These are phyloP conservation scores for Peronospora tabacina DNA, from an alignment of 352 stramenopile genomes.

Conservation along the genomic window DNA sequence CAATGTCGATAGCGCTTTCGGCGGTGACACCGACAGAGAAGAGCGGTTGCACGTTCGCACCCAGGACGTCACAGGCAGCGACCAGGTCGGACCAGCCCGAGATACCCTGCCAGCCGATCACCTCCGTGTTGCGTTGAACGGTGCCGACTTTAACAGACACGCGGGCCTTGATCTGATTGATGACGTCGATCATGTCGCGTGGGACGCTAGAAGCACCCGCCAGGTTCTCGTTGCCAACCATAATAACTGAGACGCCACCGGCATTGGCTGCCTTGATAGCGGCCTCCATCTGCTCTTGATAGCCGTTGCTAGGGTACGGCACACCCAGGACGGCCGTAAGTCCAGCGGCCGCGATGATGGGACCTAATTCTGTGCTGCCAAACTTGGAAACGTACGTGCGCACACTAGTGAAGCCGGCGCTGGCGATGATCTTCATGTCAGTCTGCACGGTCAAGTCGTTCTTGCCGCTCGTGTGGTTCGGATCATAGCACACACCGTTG, in stretches of 20 bases:
- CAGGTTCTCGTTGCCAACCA: conserved; percentile 64
- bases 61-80: conserved; percentile 29
- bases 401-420: no score
- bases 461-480: no score
- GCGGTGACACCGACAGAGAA: conserved; percentile 10
- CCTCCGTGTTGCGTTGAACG: conserved; percentile 56
- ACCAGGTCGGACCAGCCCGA: neutral
- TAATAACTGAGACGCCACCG: conserved; percentile 20
- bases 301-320: no score
- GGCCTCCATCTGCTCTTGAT: no score
- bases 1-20: conserved; percentile 30
- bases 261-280: no score
- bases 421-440: no score
- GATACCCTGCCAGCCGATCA: conserved; percentile 27
- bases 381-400: no score
- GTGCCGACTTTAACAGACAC: conserved; percentile 57
- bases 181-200: conserved; percentile 26
- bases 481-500: no score
- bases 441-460: no score
- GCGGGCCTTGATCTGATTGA: conserved; percentile 35
- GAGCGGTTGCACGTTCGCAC: conserved; percentile 50
- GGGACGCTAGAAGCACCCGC: conserved; percentile 21
- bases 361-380: no score
- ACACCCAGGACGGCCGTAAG: no score
- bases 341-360: no score